These are phyloP conservation scores for Leccinellum albellum DNA, from an alignment of 768 basidiomycete species.

Conservation along the genomic window DNA sequence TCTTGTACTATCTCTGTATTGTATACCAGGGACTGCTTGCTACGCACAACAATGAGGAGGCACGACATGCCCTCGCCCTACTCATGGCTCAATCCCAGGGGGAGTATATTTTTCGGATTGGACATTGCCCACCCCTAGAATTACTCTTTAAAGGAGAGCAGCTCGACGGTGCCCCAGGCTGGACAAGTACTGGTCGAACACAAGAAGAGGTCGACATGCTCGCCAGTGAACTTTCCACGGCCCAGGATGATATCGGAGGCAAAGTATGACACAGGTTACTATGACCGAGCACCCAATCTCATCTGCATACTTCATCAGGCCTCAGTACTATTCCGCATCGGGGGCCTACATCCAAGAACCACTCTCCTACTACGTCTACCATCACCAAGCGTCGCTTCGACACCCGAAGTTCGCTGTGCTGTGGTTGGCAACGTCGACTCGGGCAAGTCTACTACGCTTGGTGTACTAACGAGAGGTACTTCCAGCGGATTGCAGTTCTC, in stretches of 20 bases:
- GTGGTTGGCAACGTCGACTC: constrained; percentile 95
- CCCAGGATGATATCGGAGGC: constrained; percentile 75
- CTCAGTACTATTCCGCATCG: constrained; percentile 50
- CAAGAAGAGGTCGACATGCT: constrained; percentile 51
- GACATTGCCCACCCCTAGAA: constrained; percentile 56
- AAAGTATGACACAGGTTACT: constrained; percentile 46
- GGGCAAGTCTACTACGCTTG: constrained; percentile 92
- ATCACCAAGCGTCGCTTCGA: constrained; percentile 67
- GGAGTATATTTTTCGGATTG: constrained; percentile 74
- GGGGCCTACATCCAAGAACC: constrained; percentile 48
- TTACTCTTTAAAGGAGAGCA: constrained; percentile 53
- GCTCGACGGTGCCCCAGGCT: constrained; percentile 43
- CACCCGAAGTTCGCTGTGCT: constrained; percentile 92
- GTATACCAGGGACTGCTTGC: constrained; percentile 40
- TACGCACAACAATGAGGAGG: constrained; percentile 45
- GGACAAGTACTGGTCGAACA: constrained; percentile 52
- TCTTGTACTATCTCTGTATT: not conserved
- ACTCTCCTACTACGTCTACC: constrained; percentile 69
- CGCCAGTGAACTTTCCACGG: constrained; percentile 39
- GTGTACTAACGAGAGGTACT: constrained; percentile 89
- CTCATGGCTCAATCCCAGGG: constrained; percentile 66
- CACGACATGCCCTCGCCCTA: constrained; percentile 61
- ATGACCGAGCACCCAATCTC: not conserved
- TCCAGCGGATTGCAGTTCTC: constrained; percentile 17
- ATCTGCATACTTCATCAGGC: constrained; percentile 35